Percentiles rank a stretch among this genome's conserved stretches.
These are phyloP conservation scores for Plasmodium sp. DNA, from an alignment of 169 alveolate genomes.

Conservation along the genomic window DNA sequence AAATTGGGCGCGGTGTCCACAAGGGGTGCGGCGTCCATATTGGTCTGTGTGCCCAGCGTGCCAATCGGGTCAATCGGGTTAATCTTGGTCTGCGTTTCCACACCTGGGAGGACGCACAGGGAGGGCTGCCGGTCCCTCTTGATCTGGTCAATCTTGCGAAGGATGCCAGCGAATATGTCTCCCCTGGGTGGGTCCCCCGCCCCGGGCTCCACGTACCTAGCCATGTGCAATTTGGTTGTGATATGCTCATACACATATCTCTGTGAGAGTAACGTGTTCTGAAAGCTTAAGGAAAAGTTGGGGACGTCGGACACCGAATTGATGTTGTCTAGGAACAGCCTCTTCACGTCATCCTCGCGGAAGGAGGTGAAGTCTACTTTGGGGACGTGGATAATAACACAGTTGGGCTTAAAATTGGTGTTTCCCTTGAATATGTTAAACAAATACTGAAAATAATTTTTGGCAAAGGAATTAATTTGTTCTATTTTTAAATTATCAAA, in stretches of 20 bases:
- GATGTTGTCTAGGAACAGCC: slow-evolving; percentile 38
- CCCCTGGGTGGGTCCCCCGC: neutral
- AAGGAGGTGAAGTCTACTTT: neutral
- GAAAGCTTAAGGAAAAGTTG: slow-evolving; percentile 42
- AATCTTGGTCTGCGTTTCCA: neutral
- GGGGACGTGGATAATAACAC: slow-evolving; percentile 66
- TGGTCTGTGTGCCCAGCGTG: neutral
- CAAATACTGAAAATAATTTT: slow-evolving; percentile 45
- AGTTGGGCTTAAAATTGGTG: slow-evolving; percentile 53
- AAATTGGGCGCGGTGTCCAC: slow-evolving; percentile 12
- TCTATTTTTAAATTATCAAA: slow-evolving; percentile 43
- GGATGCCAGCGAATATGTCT: slow-evolving; percentile 9
- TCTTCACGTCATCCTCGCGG: slow-evolving; percentile 13
- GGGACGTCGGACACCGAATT: slow-evolving; percentile 23
- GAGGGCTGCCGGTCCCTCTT: neutral
- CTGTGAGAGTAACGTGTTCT: slow-evolving; percentile 25
- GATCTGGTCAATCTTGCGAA: neutral
- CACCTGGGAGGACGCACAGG: neutral
- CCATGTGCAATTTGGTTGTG: neutral
- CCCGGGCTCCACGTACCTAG: slow-evolving; percentile 11
- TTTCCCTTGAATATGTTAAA: slow-evolving; percentile 47
- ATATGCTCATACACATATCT: slow-evolving; percentile 40
- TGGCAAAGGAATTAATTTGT: slow-evolving; percentile 59
- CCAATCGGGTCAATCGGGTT: neutral
- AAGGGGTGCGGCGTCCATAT: neutral